Percentiles rank a stretch among this genome's conserved stretches.
Conservation (phyloP, 805 yeast genomes). For the Blastobotrys robertii region DNA sequence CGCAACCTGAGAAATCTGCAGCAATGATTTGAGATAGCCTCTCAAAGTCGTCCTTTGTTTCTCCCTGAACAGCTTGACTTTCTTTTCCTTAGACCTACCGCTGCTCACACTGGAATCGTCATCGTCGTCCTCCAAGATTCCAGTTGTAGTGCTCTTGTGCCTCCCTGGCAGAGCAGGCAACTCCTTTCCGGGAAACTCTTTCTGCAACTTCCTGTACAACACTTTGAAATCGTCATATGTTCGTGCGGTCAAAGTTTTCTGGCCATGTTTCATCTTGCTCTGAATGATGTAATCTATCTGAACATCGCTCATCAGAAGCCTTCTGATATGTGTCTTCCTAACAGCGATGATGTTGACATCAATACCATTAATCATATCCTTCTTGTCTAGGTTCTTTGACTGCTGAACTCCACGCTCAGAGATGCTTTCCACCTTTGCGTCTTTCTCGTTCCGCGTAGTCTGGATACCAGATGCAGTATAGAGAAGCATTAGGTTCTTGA, state of each 20-base stretch:
- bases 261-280: constrained; percentile 19
- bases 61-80: constrained; percentile 49
- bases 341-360: constrained; percentile 65
- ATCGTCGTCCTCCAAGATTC: constrained; percentile 11
- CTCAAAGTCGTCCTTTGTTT: constrained; percentile 68
- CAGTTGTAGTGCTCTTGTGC: constrained; percentile 27
- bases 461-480: constrained; percentile 69
- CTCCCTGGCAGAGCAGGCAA: constrained; percentile 52
- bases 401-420: constrained; percentile 15
- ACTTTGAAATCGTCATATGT: constrained; percentile 59
- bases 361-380: constrained; percentile 39
- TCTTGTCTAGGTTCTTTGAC: constrained; percentile 15
- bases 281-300: constrained; percentile 25
- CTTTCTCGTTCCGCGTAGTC: constrained; percentile 31
- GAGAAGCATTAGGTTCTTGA: constrained; percentile 54
- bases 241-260: constrained; percentile 43
- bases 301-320: constrained; percentile 21
- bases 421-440: constrained; percentile 19
- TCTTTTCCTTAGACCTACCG: neutral
- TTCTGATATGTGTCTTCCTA: constrained; percentile 25
- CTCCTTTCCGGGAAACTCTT: constrained; percentile 58
- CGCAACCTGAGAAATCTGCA: constrained; percentile 45
- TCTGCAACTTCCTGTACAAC: constrained; percentile 40
- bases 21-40: constrained; percentile 52
- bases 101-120: constrained; percentile 10